Conservation (phyloP, 768 basidiomycete species). For the Leucocoprinus leucothites region DNA sequence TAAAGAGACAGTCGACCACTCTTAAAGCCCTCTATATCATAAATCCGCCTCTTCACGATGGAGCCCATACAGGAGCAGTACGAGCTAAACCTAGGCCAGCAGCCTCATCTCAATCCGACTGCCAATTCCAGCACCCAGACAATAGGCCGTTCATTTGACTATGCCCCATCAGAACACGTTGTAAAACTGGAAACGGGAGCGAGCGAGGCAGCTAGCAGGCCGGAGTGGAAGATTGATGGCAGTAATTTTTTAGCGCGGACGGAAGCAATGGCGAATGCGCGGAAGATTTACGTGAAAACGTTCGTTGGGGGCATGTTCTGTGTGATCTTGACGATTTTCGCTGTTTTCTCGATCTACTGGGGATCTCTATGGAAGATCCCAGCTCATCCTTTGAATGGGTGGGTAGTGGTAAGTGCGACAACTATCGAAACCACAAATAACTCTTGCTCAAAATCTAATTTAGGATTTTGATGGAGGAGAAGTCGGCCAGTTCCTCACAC, state of each 20-base stretch:
- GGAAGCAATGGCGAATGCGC: constrained; percentile 21
- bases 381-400: constrained; percentile 41
- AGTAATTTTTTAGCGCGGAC: constrained; percentile 17
- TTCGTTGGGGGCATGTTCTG: constrained; percentile 31
- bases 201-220: no score
- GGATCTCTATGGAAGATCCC: constrained; percentile 44
- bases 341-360: constrained; percentile 55
- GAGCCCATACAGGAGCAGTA: no score
- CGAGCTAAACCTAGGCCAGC: no score
- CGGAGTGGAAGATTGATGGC: no score
- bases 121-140: no score
- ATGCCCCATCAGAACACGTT: background rate
- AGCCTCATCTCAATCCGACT: no score
- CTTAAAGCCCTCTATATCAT: no score
- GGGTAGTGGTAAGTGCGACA: constrained; percentile 41
- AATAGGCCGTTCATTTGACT: no score
- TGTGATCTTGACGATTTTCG: constrained; percentile 41
- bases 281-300: constrained; percentile 38
- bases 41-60: no score
- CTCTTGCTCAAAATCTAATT: background rate
- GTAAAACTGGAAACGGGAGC: background rate
- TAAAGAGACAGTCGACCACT: no score
- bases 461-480: constrained; percentile 51
- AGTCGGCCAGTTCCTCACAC: constrained; percentile 39
- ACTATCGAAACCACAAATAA: background rate